Evolutionary conservation across 1,284 basidiomycete genomes (phyloP).

Genomic region (Microbotryomycetes sp.): DNA sequence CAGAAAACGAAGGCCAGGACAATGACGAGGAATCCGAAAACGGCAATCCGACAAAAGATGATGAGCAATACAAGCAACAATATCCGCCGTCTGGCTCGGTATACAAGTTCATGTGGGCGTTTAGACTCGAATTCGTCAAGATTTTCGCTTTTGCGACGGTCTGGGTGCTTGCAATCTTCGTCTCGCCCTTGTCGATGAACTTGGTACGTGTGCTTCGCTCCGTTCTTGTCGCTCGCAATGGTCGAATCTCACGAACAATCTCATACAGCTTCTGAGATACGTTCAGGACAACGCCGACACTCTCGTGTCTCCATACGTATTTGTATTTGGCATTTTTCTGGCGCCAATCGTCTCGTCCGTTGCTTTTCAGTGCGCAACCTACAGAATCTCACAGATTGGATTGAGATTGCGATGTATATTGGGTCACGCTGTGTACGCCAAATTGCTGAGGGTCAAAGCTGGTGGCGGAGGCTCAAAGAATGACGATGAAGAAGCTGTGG

Average conservation of each 20-base stretch:
- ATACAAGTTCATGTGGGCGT: constrained; percentile 12
- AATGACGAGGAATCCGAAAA: not conserved
- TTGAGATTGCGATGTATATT: constrained; percentile 11
- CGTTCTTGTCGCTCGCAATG: not conserved
- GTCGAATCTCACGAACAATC: not conserved
- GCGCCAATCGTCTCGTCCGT: constrained; percentile 19
- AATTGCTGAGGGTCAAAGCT: constrained; percentile 22
- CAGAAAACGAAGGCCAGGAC: not conserved
- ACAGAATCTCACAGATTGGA: constrained; percentile 20
- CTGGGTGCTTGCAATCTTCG: constrained; percentile 25
- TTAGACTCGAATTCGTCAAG: constrained; percentile 5
- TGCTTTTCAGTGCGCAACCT: constrained; percentile 24
- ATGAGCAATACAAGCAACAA: not conserved
- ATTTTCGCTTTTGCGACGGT: constrained; percentile 18
- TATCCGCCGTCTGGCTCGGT: not conserved
- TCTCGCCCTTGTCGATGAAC: constrained; percentile 26
- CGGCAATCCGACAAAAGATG: too few relatives aligned
- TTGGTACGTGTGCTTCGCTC: constrained; percentile 1
- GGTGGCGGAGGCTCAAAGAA: constrained; percentile 13
- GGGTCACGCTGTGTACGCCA: constrained; percentile 17
- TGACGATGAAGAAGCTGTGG: not conserved
- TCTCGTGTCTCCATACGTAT: constrained; percentile 19
- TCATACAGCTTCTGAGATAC: constrained; percentile 22
- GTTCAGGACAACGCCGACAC: constrained; percentile 14
- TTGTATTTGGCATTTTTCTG: constrained; percentile 23